Evolutionary conservation across 768 basidiomycete genomes (phyloP).

Genomic region (Leccinum uliginosum): DNA sequence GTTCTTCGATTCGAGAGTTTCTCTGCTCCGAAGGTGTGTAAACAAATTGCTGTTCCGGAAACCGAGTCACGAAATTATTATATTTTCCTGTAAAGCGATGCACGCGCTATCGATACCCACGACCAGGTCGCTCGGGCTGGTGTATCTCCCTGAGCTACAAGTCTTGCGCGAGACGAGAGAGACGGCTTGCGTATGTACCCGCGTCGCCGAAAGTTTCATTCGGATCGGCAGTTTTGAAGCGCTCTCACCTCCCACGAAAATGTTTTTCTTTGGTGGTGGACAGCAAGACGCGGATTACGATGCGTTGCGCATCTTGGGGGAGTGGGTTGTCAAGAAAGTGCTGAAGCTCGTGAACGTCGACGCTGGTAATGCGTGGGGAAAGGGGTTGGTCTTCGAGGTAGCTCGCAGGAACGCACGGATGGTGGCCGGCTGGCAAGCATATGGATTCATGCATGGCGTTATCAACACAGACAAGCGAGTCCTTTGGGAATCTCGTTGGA

Average conservation of each 20-base stretch:
- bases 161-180: constrained; percentile 76
- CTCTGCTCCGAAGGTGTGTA: constrained; percentile 77
- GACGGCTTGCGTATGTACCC: constrained; percentile 68
- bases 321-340: constrained; percentile 68
- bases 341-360: constrained; percentile 44
- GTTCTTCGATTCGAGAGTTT: constrained; percentile 92
- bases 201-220: constrained; percentile 85
- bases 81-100: constrained; percentile 44
- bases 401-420: constrained; percentile 84
- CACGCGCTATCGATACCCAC: constrained; percentile 86
- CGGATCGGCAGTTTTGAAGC: constrained; percentile 92
- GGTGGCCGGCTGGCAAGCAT: constrained; percentile 95
- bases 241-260: constrained; percentile 60
- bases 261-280: constrained; percentile 72
- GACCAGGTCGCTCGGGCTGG: constrained; percentile 78
- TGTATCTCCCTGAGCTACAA: constrained; percentile 65
- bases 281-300: constrained; percentile 75
- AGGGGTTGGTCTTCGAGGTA: constrained; percentile 68
- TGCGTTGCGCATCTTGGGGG: constrained; percentile 65
- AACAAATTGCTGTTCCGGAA: not conserved
- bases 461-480: constrained; percentile 94
- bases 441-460: constrained; percentile 94
- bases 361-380: constrained; percentile 62
- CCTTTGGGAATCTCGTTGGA: not conserved
- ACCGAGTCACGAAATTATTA: constrained; percentile 11